phyloP scores from a whole-genome alignment of 441 rosid species.

The Erysimum cheiri region DNA sequence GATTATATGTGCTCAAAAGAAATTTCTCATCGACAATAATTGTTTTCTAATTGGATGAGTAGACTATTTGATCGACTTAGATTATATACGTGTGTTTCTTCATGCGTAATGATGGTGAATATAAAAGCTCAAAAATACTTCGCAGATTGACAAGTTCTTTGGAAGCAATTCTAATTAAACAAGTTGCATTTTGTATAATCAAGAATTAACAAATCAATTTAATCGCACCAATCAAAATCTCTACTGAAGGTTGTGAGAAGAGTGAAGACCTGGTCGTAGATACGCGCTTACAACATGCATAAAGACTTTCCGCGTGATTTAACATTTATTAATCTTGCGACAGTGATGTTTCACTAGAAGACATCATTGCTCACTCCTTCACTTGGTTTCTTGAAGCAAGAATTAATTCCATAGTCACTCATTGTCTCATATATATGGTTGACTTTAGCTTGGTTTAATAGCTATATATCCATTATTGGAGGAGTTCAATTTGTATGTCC shows the following conservation, averaged over 20 bases:
- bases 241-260: conserved; percentile 7
- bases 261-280: conserved; percentile 1
- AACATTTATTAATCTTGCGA: conserved; percentile 1
- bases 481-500: background rate
- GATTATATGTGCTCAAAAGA: background rate
- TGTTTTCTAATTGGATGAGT: background rate
- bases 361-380: conserved; percentile 22
- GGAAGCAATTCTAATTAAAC: conserved; percentile 54
- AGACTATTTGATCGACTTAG: background rate
- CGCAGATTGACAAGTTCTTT: background rate
- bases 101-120: background rate
- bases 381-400: background rate
- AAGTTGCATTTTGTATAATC: conserved; percentile 54
- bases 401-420: background rate
- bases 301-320: conserved; percentile 8
- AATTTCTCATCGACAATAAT: background rate
- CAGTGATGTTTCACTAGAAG: conserved; percentile 17
- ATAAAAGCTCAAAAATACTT: background rate
- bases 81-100: background rate
- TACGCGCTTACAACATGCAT: background rate
- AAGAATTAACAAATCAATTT: background rate
- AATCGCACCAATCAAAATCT: background rate
- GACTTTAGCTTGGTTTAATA: conserved; percentile 22
- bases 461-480: background rate
- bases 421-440: background rate